These are phyloP conservation scores for Sungouiozyma ichnusensis DNA, from an alignment of 805 yeast species.

Conservation along the genomic window DNA sequence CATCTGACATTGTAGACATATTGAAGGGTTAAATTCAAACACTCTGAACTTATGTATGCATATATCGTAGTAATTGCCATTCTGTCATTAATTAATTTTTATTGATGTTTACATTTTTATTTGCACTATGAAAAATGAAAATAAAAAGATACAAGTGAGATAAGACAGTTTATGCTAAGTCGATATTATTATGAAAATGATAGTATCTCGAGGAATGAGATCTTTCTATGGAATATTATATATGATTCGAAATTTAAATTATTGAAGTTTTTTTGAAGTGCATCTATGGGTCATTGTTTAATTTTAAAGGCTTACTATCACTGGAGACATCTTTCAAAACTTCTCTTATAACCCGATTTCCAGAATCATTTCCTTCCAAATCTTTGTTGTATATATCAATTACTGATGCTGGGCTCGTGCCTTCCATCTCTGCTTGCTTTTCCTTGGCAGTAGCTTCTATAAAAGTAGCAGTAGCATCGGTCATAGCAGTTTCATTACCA, in stretches of 20 bases:
- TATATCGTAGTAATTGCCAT: no score
- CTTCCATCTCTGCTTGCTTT: background rate
- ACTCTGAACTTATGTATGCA: no score
- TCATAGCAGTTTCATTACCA: background rate
- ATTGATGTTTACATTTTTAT: background rate
- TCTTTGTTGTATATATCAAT: background rate
- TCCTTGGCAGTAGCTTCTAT: background rate
- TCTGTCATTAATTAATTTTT: background rate
- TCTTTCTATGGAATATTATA: no score
- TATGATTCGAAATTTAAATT: no score
- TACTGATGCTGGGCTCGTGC: background rate
- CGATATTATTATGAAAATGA: no score
- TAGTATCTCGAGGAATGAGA: no score
- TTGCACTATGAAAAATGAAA: background rate
- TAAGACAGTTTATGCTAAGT: background rate
- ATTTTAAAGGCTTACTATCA: conserved; percentile 8
- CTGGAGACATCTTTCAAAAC: conserved; percentile 13
- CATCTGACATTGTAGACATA: background rate
- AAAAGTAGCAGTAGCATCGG: background rate
- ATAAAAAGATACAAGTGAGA: background rate
- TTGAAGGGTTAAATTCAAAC: background rate
- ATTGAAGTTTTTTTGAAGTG: background rate
- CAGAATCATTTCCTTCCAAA: background rate
- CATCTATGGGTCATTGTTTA: background rate
- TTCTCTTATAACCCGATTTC: conserved; percentile 9